phyloP scores from a whole-genome alignment of 768 basidiomycete species.

The Lentinula sp. region DNA sequence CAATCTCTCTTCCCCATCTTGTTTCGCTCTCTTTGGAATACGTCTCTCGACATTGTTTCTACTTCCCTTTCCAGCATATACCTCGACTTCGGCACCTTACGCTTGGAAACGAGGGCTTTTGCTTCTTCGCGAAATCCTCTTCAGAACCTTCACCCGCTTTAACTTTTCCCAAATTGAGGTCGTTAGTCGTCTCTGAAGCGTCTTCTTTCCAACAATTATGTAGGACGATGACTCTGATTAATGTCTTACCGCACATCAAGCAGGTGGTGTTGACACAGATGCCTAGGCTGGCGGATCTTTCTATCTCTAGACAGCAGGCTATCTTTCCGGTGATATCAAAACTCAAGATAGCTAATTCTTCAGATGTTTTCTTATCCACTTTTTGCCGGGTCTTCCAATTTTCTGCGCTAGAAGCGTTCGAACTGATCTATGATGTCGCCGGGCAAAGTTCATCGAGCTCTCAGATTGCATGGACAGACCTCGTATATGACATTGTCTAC shows the following conservation, averaged over 20 bases:
- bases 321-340: neutral
- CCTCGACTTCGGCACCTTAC: neutral
- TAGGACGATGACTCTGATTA: neutral
- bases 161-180: neutral
- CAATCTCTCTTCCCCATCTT: neutral
- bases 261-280: neutral
- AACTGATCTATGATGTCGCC: neutral
- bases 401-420: neutral
- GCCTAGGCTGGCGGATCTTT: neutral
- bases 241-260: neutral
- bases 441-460: neutral
- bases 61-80: neutral
- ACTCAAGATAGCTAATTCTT: neutral
- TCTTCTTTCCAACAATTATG: neutral
- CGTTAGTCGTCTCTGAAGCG: neutral
- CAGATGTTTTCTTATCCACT: neutral
- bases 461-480: neutral
- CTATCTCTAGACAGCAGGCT: neutral
- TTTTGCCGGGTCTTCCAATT: constrained; percentile 1
- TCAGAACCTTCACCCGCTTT: neutral
- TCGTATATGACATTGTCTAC: neutral
- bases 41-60: neutral
- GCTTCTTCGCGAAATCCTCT: neutral
- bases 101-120: neutral
- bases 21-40: neutral